phyloP scores from a whole-genome alignment of 1,139 yeast species.

The Hyphopichia wangnamkhiaoensis region DNA sequence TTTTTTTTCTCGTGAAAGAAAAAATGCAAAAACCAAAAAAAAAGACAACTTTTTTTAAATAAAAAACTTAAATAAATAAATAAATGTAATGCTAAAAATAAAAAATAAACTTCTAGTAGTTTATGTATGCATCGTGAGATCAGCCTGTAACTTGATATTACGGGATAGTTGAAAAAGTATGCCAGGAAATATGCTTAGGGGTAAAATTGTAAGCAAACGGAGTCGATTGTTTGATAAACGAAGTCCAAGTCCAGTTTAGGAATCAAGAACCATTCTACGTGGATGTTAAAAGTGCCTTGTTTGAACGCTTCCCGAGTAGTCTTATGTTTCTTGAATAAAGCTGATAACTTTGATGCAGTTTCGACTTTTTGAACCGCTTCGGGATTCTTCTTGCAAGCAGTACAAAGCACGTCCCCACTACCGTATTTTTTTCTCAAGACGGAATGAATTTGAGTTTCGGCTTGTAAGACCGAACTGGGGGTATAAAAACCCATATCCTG shows the following conservation, averaged over 20 bases:
- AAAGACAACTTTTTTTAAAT: too few species aligned
- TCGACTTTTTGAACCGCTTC: conserved; percentile 3
- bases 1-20: too few species aligned
- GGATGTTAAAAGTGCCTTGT: conserved; percentile 32
- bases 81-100: too few species aligned
- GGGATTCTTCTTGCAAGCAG: conserved; percentile 28
- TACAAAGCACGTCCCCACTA: conserved; percentile 43
- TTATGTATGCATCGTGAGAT: too few species aligned
- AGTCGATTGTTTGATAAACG: conserved; percentile 45
- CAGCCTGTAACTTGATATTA: too few species aligned
- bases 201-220: conserved; percentile 16
- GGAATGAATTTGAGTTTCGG: conserved; percentile 45
- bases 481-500: conserved; percentile 36
- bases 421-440: conserved; percentile 39
- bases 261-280: conserved; percentile 60
- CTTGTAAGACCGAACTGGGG: conserved; percentile 23
- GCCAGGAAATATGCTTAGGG: conserved; percentile 2
- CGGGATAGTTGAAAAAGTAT: too few species aligned
- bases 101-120: too few species aligned
- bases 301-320: conserved; percentile 12
- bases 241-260: conserved; percentile 41
- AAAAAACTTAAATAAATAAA: too few species aligned
- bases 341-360: not conserved
- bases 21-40: conserved; percentile 7
- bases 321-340: not conserved